These are phyloP conservation scores for Bacidia rubella DNA, from an alignment of 495 filamentous ascomycete genomes.

Conservation along the genomic window DNA sequence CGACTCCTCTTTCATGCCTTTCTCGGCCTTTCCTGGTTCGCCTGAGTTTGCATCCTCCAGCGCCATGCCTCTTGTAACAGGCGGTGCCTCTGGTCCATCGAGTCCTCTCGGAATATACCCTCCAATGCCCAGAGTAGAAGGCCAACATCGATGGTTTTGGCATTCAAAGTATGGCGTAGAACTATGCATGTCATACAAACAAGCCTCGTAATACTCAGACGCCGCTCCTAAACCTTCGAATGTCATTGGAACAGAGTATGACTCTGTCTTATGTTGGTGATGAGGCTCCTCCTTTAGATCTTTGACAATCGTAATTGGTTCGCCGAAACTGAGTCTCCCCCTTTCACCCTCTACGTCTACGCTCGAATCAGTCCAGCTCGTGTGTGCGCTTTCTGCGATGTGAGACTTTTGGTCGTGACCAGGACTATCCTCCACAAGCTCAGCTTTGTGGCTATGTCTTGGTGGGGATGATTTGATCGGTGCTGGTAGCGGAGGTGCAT, in stretches of 20 bases:
- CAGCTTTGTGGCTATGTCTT: slow-evolving; percentile 12
- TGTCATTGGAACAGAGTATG: neutral
- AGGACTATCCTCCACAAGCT: slow-evolving; percentile 24
- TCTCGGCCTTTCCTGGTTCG: neutral
- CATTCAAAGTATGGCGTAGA: slow-evolving; percentile 37
- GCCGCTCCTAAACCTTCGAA: slow-evolving; percentile 27
- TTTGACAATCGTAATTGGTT: slow-evolving; percentile 8
- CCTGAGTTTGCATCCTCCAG: neutral
- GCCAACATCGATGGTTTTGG: slow-evolving; percentile 31
- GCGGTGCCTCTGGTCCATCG: slow-evolving; percentile 1
- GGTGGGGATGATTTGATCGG: slow-evolving; percentile 23
- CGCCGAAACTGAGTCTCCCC: slow-evolving; percentile 11
- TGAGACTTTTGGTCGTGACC: neutral
- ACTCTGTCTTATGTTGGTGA: slow-evolving; percentile 5
- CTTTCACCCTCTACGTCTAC: slow-evolving; percentile 19
- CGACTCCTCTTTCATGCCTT: neutral
- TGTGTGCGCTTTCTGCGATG: slow-evolving; percentile 12
- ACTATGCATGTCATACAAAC: slow-evolving; percentile 37
- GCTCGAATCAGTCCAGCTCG: slow-evolving; percentile 20
- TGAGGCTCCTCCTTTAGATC: neutral
- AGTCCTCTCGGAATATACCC: neutral
- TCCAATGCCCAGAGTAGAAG: slow-evolving; percentile 1
- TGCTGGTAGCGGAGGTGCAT: slow-evolving; percentile 23
- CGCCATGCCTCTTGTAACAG: neutral
- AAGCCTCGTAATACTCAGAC: slow-evolving; percentile 41